phyloP scores from a whole-genome alignment of 495 filamentous ascomycete species.

The Penicillium silybi region DNA sequence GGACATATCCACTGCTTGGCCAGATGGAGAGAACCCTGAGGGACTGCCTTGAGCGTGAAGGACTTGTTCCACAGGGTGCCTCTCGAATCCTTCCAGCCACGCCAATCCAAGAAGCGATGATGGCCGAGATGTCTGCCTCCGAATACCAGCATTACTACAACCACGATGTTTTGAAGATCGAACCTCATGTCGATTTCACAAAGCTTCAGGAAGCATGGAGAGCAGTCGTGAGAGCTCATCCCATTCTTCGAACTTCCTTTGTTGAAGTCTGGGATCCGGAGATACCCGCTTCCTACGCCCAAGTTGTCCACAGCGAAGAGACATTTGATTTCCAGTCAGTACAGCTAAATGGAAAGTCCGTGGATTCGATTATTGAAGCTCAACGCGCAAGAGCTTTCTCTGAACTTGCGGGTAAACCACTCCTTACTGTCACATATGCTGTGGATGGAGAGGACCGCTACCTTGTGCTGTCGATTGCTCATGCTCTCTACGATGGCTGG shows the following conservation, averaged over 20 bases:
- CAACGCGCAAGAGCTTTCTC: constrained; percentile 19
- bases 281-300: constrained; percentile 56
- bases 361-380: constrained; percentile 21
- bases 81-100: constrained; percentile 64
- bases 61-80: constrained; percentile 27
- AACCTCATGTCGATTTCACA: constrained; percentile 44
- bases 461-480: constrained; percentile 55
- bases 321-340: constrained; percentile 19
- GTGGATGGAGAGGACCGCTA: constrained; percentile 20
- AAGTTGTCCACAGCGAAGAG: constrained; percentile 49
- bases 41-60: constrained; percentile 26
- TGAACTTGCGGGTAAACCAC: constrained; percentile 6
- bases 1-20: constrained; percentile 12
- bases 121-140: constrained; percentile 69
- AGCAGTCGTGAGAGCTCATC: constrained; percentile 49
- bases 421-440: constrained; percentile 13
- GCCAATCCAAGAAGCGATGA: constrained; percentile 80
- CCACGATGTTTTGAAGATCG: constrained; percentile 64
- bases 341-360: constrained; percentile 11
- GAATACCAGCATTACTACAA: constrained; percentile 73
- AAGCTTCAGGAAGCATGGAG: constrained; percentile 57
- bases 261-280: constrained; percentile 53
- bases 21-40: constrained; percentile 30
- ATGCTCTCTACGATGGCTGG: constrained; percentile 84
- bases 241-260: constrained; percentile 72